Base-by-base conservation (phyloP, 805 yeast genomes). In the Yamadazyma tumulicola region DNA sequence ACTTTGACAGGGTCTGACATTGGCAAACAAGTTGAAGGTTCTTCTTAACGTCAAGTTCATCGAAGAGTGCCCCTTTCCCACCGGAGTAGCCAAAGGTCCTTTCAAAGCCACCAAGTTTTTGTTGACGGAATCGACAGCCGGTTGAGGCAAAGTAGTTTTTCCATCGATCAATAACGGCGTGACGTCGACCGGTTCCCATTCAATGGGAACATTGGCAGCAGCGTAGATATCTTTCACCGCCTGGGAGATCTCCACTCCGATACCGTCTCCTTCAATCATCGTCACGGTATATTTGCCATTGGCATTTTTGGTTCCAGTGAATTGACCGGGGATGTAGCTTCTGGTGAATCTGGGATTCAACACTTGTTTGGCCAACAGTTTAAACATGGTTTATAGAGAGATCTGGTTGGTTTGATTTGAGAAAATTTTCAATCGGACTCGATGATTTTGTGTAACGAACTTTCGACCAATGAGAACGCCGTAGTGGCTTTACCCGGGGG, bases 11-110 rank as follows among this genome's bases (percentile, higher is more conserved):
- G 97, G 97, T 72, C 97, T 85, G 38, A 93, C 95, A 65, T 91
- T 91, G 57, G 99, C 99, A 52, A 88, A 93, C 52, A 93, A 74
- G 68, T 84, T 81, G 73, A 93, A 93, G 34, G 97, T 86, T 72
- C 96, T 86, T 76, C 99, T 87, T 66, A 93, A 75, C 23, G 99
- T 91, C 74, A 93, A 75, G 77, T 93, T 93, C 77, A 93, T 79
- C 29, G 97, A 89, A 57, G 87, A 87, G 74, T 93, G 97, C 59
- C 98, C 98, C 71, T 91, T 91, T 54, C 97, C 98, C 45, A 91
- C 89, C 38, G 99, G 99, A 26, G 99, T 93, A 37, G 97, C 97
- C 56, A 93, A 73, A 19, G 97, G 97, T 50, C 99, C 99, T 73
- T 93, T 93, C 58, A 93, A 77, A 36, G 97, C 99, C 45, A 93